Conservation (phyloP, 352 stramenopile species). For the Globisporangium viniferum region DNA sequence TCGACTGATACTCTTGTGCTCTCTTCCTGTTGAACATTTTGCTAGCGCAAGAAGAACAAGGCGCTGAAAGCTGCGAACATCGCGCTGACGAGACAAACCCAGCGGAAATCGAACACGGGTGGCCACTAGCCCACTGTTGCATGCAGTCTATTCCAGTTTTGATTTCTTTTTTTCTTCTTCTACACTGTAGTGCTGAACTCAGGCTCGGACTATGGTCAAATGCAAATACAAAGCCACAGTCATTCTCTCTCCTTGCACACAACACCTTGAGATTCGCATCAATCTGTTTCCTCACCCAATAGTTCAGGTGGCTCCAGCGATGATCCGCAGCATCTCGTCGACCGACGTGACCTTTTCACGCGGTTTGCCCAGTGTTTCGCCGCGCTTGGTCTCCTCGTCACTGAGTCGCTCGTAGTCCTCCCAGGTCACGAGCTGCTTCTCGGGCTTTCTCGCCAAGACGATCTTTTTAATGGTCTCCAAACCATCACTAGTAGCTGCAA, state of each 20-base stretch:
- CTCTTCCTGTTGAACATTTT: neutral
- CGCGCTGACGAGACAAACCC: conserved; percentile 32
- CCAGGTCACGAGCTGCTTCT: conserved; percentile 73
- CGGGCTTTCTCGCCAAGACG: conserved; percentile 42
- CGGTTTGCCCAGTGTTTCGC: conserved; percentile 55
- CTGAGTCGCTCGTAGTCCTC: conserved; percentile 59
- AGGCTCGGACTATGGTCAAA: neutral
- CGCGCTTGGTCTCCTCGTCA: conserved; percentile 57
- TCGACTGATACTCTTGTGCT: neutral
- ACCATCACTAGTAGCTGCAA: conserved; percentile 12
- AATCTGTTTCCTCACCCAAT: neutral
- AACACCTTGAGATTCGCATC: neutral
- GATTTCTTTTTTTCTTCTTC: neutral
- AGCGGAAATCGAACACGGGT: conserved; percentile 17
- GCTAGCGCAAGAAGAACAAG: conserved; percentile 44
- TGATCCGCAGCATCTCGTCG: conserved; percentile 63
- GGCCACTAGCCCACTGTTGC: conserved; percentile 2
- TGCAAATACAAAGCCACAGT: conserved; percentile 4
- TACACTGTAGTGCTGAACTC: neutral
- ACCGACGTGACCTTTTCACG: conserved; percentile 84
- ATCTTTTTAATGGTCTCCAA: conserved; percentile 44
- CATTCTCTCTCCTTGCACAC: neutral
- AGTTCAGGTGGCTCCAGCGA: neutral
- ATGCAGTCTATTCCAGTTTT: conserved; percentile 9
- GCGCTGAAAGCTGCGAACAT: conserved; percentile 38